phyloP scores from a whole-genome alignment of 306 rosid species.

The Cicer yamashitae region DNA sequence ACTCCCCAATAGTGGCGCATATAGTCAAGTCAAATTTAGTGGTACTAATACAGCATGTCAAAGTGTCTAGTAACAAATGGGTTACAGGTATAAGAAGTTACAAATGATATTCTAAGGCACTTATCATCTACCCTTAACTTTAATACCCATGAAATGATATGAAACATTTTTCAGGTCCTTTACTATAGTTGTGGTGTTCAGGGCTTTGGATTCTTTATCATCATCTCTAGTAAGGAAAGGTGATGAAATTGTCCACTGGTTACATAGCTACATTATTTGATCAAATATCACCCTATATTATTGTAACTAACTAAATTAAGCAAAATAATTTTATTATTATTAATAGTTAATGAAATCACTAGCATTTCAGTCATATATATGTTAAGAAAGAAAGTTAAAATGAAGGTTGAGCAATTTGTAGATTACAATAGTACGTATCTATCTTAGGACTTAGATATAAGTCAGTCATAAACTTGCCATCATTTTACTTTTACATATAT shows the following conservation, averaged over 20 bases:
- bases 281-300: too few relatives aligned
- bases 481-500: conserved; percentile 8
- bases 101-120: conserved; percentile 8
- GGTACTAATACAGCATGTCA: background rate
- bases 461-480: background rate
- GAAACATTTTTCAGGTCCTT: too few relatives aligned
- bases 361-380: background rate
- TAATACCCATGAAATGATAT: too few relatives aligned
- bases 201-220: too few relatives aligned
- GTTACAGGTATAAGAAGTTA: background rate
- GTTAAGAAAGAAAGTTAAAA: background rate
- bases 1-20: background rate
- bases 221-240: too few relatives aligned
- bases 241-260: too few relatives aligned
- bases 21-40: too few relatives aligned
- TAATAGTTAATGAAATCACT: background rate
- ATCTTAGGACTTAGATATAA: background rate
- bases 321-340: too few relatives aligned
- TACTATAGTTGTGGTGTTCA: too few relatives aligned
- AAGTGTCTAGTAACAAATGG: background rate
- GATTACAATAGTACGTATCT: background rate
- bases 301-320: too few relatives aligned
- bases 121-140: conserved; percentile 35
- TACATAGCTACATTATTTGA: too few relatives aligned
- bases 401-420: background rate